Base-by-base conservation (phyloP, 2,329 filamentous ascomycete species). In the Nigrospora sphaerica region DNA sequence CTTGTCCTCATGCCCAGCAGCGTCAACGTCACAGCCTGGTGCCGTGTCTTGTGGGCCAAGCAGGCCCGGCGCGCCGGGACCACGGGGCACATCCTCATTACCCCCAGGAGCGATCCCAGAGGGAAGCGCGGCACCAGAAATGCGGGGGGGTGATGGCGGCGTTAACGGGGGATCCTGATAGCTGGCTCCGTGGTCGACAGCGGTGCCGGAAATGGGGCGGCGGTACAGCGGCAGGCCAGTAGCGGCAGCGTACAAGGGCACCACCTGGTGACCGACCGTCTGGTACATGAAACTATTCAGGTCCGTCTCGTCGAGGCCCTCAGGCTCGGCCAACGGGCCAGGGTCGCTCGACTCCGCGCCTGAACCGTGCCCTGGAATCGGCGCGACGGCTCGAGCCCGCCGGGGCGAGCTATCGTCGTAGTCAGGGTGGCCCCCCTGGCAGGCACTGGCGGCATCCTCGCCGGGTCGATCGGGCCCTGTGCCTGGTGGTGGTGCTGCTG, bases 261-360 rank as follows among this genome's bases (percentile, higher is more conserved):
- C 85, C 16, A 96, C 73, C 48, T 81, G 77, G 66, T 97, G 89
- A 12, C 93, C 93, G 49, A 96, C 88, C 3, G 93, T 98, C 72
- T 98, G 93, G 73, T 97, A 98, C 93, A 98, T 98, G 81, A 93
- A 97, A 70, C 91, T 96, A 67, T 98, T 89, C 57, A 95, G 76
- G 64, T 97, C 88, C 46, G 76, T 69, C 52, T 74, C 71, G 33
- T 76, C 71, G 6, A 65, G 62, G 28, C 62, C 64, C 6, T 54
- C 37, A 17, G 39, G 23, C 6, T 28, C 23, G 23, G 23, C 23
- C 23, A 28, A 10, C 23, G 23, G 23, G 23, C 23, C 23, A 28
- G 23, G 23, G 23, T 28, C 23, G 23, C 5, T 28, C 23, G 23
- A 28, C 7, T 28, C 23, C 18, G 28, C 19, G 42, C 42, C 35